Evolutionary conservation across 208 protist genomes (phyloP), one percentile per base, ranked within the genome.

Genomic region (Leishmania tarentolae): DNA sequence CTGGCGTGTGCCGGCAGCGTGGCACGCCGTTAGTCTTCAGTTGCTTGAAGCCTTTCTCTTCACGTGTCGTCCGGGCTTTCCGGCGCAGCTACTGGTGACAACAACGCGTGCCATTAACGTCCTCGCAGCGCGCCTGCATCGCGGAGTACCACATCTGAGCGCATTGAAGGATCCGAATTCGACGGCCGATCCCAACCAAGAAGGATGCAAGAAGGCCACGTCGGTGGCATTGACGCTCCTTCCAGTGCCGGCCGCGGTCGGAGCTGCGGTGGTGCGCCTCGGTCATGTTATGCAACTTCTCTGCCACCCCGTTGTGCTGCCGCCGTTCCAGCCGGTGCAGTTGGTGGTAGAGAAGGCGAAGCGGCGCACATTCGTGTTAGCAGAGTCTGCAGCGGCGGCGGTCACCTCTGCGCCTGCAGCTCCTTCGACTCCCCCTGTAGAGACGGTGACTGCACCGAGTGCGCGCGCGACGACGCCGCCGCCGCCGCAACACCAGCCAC

Each of bases 321-420:
- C 91, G 21, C 86, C 90, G 66, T 88, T 88, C 78, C 76, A 91
- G 47, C 88, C 88, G 35, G 81, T 87, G n/a, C 66, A 83, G 72
- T 81, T 91, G 42, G 81, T 85, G 50, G 69, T 90, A 21, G 91
- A 92, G 75, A 88, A 81, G 44, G 82, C 83, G 35, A 87, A 86
- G 75, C 72, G 82, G n/a, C 86, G 83, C 28, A 77, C 87, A 31
- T 83, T 82, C 40, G 70, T 76, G 19, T 65, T 63, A 42, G 66
- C 50, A 5, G 63, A 73, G 37, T 31, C 81, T 17, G 15, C 72
- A n/a, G 37, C 61, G n/a, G 6, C 79, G 46, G 35, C 66, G 35
- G 40, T 52, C 52, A 61, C 82, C n/a, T 37, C 46, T 7, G 65
- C 73, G 19, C 21, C 68, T 42, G 80, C 40, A 66, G 35, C 19